Conservation (phyloP, 768 basidiomycete species). For the Lyophyllum semitale region DNA sequence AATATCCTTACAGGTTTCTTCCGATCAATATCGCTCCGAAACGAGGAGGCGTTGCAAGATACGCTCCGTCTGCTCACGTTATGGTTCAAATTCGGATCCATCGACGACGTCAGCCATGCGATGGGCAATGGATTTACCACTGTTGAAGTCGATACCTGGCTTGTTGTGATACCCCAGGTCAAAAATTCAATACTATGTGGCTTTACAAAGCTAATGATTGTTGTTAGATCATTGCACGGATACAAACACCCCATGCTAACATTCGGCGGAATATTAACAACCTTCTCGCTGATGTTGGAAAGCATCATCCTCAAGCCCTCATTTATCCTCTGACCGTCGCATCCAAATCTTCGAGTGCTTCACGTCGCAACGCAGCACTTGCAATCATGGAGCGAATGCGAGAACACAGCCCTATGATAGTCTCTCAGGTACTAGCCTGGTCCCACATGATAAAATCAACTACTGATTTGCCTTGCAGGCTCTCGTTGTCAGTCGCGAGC, state of each 20-base stretch:
- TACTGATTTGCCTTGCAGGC: slow-evolving; percentile 50
- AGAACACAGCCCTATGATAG: slow-evolving; percentile 86
- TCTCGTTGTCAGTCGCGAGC: slow-evolving; percentile 85
- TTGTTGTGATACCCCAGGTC: slow-evolving; percentile 98
- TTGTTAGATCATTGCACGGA: slow-evolving; percentile 91
- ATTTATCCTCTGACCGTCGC: slow-evolving; percentile 97
- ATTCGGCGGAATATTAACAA: slow-evolving; percentile 89
- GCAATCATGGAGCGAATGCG: slow-evolving; percentile 91
- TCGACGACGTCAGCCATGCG: slow-evolving; percentile 86
- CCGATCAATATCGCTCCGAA: slow-evolving; percentile 88
- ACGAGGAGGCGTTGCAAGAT: slow-evolving; percentile 91
- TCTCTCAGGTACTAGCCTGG: slow-evolving; percentile 68
- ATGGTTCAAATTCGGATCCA: slow-evolving; percentile 97
- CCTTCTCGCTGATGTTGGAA: slow-evolving; percentile 89
- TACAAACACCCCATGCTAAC: slow-evolving; percentile 88
- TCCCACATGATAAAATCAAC: background rate
- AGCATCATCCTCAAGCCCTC: slow-evolving; percentile 95
- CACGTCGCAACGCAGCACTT: slow-evolving; percentile 80
- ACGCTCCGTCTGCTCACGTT: slow-evolving; percentile 89
- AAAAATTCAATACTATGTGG: background rate
- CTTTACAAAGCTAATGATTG: background rate
- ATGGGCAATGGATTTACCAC: slow-evolving; percentile 85
- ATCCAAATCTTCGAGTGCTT: slow-evolving; percentile 87
- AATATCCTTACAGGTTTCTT: slow-evolving; percentile 71
- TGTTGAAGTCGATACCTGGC: slow-evolving; percentile 96